Evolutionary conservation across 148 eudicot genomes (phyloP).

Genomic region (Silene conica): DNA sequence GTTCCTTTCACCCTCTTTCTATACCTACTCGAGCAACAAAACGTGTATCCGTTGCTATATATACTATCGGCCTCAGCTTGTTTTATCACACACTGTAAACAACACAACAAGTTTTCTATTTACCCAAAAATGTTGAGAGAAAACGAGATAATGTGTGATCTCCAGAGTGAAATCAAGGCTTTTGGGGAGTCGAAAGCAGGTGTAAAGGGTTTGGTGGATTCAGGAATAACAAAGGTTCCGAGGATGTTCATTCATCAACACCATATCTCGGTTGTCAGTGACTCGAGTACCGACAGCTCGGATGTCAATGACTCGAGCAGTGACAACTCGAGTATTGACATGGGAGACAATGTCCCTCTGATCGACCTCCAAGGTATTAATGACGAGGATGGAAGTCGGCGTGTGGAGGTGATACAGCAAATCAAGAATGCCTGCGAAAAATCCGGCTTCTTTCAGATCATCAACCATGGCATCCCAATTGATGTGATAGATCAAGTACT

Average conservation of each 20-base stretch:
- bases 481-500: slow-evolving; percentile 8
- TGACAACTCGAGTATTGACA: not conserved
- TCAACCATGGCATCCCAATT: slow-evolving; percentile 17
- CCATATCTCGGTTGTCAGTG: not conserved
- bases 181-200: slow-evolving; percentile 15
- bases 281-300: not conserved
- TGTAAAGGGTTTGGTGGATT: slow-evolving; percentile 12
- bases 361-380: slow-evolving; percentile 8
- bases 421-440: slow-evolving; percentile 10
- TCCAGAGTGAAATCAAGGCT: slow-evolving; percentile 3
- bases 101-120: not conserved
- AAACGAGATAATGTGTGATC: not conserved
- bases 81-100: too few relatives aligned
- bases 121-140: not conserved
- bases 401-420: slow-evolving; percentile 9
- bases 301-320: too few relatives aligned
- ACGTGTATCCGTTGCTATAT: not conserved
- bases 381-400: not conserved
- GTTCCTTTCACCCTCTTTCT: too few relatives aligned
- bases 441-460: slow-evolving; percentile 17
- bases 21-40: not conserved
- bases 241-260: not conserved
- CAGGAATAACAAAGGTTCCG: slow-evolving; percentile 12
- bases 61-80: not conserved
- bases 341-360: not conserved